Percentiles rank a stretch among this genome's conserved stretches.
phyloP scores from a whole-genome alignment of 129 eudicot species.

The Escallonia herrerae region DNA sequence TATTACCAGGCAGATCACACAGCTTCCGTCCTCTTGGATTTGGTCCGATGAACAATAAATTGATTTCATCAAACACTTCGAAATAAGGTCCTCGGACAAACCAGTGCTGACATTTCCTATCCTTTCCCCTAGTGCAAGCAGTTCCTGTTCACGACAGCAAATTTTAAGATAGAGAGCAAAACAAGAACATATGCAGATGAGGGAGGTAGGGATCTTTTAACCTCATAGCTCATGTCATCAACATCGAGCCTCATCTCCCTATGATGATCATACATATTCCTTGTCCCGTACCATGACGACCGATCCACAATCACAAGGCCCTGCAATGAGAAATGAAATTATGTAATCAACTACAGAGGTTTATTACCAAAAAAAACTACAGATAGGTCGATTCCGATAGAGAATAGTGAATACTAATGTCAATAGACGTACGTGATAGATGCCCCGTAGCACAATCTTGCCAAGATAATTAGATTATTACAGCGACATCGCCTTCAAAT shows the following conservation, averaged over 20 bases:
- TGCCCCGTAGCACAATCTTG: too few relatives aligned
- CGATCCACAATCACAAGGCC: constrained; percentile 50
- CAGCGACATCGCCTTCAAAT: too few relatives aligned
- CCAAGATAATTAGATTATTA: too few relatives aligned
- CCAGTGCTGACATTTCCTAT: constrained; percentile 76
- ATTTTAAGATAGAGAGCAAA: constrained; percentile 3
- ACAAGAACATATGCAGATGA: neutral
- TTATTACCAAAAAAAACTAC: too few relatives aligned
- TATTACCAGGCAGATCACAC: constrained; percentile 75
- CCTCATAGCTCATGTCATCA: constrained; percentile 77
- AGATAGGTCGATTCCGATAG: too few relatives aligned
- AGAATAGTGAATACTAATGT: too few relatives aligned
- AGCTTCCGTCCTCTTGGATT: constrained; percentile 54
- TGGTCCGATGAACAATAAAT: constrained; percentile 61
- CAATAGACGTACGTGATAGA: too few relatives aligned
- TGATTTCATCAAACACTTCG: constrained; percentile 52
- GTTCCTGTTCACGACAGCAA: constrained; percentile 37
- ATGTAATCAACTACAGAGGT: too few relatives aligned
- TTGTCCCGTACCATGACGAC: constrained; percentile 44
- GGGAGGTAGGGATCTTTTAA: constrained; percentile 9
- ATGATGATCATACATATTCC: constrained; percentile 57
- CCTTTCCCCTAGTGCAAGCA: constrained; percentile 73
- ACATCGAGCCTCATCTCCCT: constrained; percentile 71
- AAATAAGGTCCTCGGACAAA: constrained; percentile 46
- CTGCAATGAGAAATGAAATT: constrained; percentile 23